phyloP scores from a whole-genome alignment of 2,329 filamentous ascomycete genomes.

The Apiospora koreana region DNA sequence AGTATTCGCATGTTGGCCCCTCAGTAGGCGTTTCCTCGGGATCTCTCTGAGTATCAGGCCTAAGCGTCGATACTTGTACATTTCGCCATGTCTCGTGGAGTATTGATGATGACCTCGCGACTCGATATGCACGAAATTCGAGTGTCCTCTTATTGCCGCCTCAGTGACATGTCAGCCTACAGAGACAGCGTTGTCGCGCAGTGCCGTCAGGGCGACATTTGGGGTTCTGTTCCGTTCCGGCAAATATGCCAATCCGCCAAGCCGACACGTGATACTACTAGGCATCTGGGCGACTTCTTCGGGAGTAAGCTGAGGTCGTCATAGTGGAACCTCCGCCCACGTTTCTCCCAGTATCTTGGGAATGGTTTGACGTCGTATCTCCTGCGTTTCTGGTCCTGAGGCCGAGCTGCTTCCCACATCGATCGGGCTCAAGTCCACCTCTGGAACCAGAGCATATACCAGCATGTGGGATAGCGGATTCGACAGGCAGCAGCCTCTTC shows the following conservation, averaged over 20 bases:
- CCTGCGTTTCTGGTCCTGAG: neutral
- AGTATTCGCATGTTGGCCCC: neutral
- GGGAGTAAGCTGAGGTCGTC: neutral
- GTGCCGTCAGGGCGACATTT: neutral
- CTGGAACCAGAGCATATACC: neutral
- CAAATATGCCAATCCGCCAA: neutral
- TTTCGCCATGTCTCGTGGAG: neutral
- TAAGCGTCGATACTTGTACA: neutral
- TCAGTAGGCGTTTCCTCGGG: neutral
- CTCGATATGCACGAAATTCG: too few relatives aligned
- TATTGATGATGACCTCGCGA: too few relatives aligned
- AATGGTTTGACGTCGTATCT: neutral
- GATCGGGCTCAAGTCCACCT: neutral
- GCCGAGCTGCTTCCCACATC: neutral
- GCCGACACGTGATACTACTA: neutral
- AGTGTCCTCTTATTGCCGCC: too few relatives aligned
- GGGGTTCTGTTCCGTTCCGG: neutral
- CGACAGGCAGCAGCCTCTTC: neutral
- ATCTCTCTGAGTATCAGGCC: neutral
- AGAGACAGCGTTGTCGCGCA: too few relatives aligned
- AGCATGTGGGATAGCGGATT: neutral
- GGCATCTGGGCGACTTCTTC: neutral
- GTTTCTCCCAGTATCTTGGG: neutral
- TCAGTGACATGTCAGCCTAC: too few relatives aligned
- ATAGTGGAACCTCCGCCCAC: neutral